Evolutionary conservation across 2,329 filamentous ascomycete genomes (phyloP).

Genomic region (Aspergillus sp.): DNA sequence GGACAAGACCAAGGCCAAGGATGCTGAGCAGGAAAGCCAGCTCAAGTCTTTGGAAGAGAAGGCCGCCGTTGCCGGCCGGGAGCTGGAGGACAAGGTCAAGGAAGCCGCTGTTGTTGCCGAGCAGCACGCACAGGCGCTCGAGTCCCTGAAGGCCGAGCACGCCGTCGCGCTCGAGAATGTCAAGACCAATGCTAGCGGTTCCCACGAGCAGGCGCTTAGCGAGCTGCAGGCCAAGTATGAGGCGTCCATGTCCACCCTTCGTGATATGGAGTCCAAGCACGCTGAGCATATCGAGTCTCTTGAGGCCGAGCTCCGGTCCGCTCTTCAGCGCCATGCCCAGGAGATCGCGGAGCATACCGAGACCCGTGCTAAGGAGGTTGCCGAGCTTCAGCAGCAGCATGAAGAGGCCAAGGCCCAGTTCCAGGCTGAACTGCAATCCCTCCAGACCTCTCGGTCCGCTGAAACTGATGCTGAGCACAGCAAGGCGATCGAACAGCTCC

Average conservation of each 20-base stretch:
- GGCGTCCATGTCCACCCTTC: slow-evolving; percentile 31
- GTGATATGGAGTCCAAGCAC: slow-evolving; percentile 35
- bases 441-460: slow-evolving; percentile 36
- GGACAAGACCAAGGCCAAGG: slow-evolving; percentile 40
- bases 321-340: slow-evolving; percentile 26
- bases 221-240: slow-evolving; percentile 40
- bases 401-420: slow-evolving; percentile 37
- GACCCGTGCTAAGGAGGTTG: slow-evolving; percentile 32
- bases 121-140: slow-evolving; percentile 36
- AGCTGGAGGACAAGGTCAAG: slow-evolving; percentile 38
- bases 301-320: slow-evolving; percentile 26
- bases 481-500: slow-evolving; percentile 44
- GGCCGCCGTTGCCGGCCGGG: slow-evolving; percentile 34
- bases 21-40: slow-evolving; percentile 36
- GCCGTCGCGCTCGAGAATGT: slow-evolving; percentile 37
- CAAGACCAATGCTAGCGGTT: slow-evolving; percentile 32
- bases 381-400: slow-evolving; percentile 39
- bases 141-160: slow-evolving; percentile 39
- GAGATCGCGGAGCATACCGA: slow-evolving; percentile 35
- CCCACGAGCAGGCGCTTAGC: slow-evolving; percentile 32
- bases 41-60: slow-evolving; percentile 39
- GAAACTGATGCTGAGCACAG: slow-evolving; percentile 43
- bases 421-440: slow-evolving; percentile 41
- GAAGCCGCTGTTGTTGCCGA: slow-evolving; percentile 33
- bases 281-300: slow-evolving; percentile 33